A percentile compares a stretch with the other conserved stretches of the same genome.
Evolutionary conservation across 805 yeast species (phyloP).

Genomic region (Kuraishia cidri): DNA sequence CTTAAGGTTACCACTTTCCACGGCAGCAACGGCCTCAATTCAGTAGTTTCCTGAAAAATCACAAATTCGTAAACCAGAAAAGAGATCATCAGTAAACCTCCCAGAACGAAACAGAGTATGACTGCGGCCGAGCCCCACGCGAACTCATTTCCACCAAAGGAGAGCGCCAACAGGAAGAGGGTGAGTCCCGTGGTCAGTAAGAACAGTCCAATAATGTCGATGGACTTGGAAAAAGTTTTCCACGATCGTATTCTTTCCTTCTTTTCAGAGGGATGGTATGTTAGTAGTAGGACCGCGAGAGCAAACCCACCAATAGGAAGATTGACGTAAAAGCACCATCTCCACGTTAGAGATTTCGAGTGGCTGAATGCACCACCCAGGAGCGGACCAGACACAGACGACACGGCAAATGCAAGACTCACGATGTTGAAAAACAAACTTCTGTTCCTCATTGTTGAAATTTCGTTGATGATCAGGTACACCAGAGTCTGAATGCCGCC

Average conservation of each 20-base stretch:
- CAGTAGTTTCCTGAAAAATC: constrained; percentile 13
- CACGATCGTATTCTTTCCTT: background rate
- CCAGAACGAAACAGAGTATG: constrained; percentile 36
- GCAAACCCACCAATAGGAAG: constrained; percentile 57
- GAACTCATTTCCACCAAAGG: constrained; percentile 41
- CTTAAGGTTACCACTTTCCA: constrained; percentile 26
- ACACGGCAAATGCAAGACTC: constrained; percentile 37
- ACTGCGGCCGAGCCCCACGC: constrained; percentile 51
- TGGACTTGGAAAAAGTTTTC: background rate
- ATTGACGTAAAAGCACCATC: constrained; percentile 72
- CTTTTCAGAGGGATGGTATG: constrained; percentile 25
- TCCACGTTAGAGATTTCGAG: constrained; percentile 49
- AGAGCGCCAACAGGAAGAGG: constrained; percentile 33
- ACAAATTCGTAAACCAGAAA: constrained; percentile 30
- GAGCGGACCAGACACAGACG: constrained; percentile 53
- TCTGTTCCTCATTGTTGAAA: constrained; percentile 32
- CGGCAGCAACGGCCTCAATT: constrained; percentile 33
- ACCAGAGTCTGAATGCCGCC: constrained; percentile 60
- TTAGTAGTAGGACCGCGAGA: constrained; percentile 22
- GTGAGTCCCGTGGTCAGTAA: constrained; percentile 32
- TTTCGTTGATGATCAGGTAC: constrained; percentile 48
- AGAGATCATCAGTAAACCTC: constrained; percentile 23
- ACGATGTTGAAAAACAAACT: constrained; percentile 29
- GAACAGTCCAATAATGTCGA: constrained; percentile 42
- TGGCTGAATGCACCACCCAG: constrained; percentile 51